These are phyloP conservation scores for Penicillium sp. DNA, from an alignment of 2,329 filamentous ascomycete genomes.

Conservation along the genomic window DNA sequence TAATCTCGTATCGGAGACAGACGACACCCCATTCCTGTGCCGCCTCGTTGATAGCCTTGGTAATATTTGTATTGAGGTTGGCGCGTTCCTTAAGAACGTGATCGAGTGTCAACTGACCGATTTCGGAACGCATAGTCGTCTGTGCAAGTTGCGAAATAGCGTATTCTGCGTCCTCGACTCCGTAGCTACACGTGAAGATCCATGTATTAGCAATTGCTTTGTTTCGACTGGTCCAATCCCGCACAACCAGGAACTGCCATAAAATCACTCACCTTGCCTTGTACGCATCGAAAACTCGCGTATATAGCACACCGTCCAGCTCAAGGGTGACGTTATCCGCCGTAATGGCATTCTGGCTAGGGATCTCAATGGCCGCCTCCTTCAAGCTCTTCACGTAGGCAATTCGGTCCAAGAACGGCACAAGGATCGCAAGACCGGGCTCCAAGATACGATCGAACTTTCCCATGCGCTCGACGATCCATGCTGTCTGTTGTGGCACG, in stretches of 20 bases:
- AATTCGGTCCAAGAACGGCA: constrained; percentile 91
- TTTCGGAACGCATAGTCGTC: constrained; percentile 98
- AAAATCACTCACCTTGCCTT: constrained; percentile 74
- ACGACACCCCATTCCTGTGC: constrained; percentile 96
- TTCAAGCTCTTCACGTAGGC: constrained; percentile 98
- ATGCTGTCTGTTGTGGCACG: constrained; percentile 98
- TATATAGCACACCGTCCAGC: constrained; percentile 92
- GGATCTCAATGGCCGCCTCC: constrained; percentile 93
- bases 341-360: constrained; percentile 95
- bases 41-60: constrained; percentile 97
- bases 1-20: constrained; percentile 94
- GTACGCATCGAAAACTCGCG: constrained; percentile 94
- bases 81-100: constrained; percentile 97
- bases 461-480: constrained; percentile 99
- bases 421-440: constrained; percentile 82
- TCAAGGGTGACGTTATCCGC: constrained; percentile 98
- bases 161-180: constrained; percentile 97
- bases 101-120: constrained; percentile 92
- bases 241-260: background rate
- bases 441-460: constrained; percentile 92
- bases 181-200: constrained; percentile 62
- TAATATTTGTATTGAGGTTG: constrained; percentile 95
- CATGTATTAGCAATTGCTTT: background rate
- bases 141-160: constrained; percentile 97
- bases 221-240: constrained; percentile 1